Conservation (phyloP, 2,329 filamentous ascomycete genomes). For the Botryotinia globosa region DNA sequence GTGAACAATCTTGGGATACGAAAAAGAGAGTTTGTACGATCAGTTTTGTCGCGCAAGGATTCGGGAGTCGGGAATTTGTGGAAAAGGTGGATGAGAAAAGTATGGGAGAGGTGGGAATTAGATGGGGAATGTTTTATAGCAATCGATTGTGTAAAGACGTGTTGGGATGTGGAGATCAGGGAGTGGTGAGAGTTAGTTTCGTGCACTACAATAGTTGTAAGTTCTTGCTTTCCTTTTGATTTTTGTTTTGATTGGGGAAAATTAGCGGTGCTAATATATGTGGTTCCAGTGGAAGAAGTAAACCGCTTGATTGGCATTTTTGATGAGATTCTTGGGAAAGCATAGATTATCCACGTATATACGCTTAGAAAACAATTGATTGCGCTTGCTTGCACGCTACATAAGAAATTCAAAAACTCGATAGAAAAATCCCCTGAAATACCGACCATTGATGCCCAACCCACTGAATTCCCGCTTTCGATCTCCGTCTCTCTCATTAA, state of each 20-base stretch:
- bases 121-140: constrained; percentile 69
- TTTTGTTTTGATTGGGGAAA: not conserved
- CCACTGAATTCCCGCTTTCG: not conserved
- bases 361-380: not conserved
- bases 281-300: constrained; percentile 53
- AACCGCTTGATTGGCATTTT: constrained; percentile 50
- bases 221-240: constrained; percentile 33
- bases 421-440: not conserved
- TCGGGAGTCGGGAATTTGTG: constrained; percentile 56
- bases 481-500: too few species aligned
- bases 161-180: constrained; percentile 56
- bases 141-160: constrained; percentile 60
- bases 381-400: not conserved
- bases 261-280: constrained; percentile 22
- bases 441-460: not conserved
- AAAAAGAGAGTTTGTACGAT: constrained; percentile 60
- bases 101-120: constrained; percentile 54
- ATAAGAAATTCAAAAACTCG: not conserved
- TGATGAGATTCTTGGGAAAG: constrained; percentile 40
- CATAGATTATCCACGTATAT: not conserved
- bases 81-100: constrained; percentile 58
- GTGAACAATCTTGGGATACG: constrained; percentile 49
- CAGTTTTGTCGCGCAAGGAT: constrained; percentile 61
- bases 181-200: constrained; percentile 67
- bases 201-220: constrained; percentile 69